Percentiles rank a stretch among this genome's conserved stretches.
Conservation (phyloP, 2,329 filamentous ascomycete genomes). For the Fusarium tanahbumbuense region DNA sequence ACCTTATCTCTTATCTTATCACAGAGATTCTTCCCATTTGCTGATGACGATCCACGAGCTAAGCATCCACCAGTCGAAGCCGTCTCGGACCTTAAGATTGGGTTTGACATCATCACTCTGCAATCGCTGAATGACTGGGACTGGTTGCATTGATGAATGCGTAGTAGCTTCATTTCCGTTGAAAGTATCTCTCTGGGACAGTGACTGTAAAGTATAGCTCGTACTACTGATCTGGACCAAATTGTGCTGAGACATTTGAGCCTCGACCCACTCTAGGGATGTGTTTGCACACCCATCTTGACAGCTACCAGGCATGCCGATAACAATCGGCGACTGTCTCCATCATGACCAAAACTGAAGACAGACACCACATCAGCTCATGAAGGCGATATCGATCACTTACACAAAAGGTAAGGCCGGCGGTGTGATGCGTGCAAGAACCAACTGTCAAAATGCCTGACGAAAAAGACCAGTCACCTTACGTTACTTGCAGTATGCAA, state of each 20-base stretch:
- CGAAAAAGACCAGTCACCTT: neutral
- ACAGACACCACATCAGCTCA: neutral
- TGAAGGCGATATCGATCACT: neutral
- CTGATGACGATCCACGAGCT: neutral
- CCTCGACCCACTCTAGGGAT: neutral
- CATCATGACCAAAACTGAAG: too few relatives aligned
- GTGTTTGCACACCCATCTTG: neutral
- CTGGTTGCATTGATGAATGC: neutral
- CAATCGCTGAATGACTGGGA: neutral
- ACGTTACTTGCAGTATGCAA: neutral
- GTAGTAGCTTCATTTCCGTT: neutral
- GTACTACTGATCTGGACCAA: neutral
- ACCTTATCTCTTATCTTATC: neutral
- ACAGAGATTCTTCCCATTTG: neutral
- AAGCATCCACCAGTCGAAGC: neutral
- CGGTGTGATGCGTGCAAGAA: neutral
- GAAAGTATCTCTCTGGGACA: neutral
- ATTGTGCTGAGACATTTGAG: neutral
- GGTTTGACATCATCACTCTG: neutral
- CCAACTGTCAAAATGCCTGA: neutral
- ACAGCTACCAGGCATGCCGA: neutral
- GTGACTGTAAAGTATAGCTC: neutral
- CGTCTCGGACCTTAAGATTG: neutral
- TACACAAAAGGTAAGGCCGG: neutral
- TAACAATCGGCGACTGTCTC: neutral